Evolutionary conservation across 352 stramenopile species (phyloP), one percentile per base, ranked within the genome.

Genomic region (Discostella stelligera): DNA sequence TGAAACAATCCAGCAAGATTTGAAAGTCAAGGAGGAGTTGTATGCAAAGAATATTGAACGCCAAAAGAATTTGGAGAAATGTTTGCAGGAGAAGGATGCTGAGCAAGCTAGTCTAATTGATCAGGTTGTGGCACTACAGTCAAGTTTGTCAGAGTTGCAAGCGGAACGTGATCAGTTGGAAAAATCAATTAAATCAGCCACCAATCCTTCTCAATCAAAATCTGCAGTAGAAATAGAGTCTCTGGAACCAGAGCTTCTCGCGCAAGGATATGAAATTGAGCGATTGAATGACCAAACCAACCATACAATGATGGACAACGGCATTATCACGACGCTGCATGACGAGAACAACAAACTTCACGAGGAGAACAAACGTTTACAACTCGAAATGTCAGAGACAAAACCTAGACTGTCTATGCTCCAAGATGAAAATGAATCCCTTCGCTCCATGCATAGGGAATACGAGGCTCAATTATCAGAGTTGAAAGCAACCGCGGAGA

Each of bases 341-440:
- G 46, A 66, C 44, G 27, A 55, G 3, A 7, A 67, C 46, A 11
- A 56, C 21, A 32, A 55, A 10, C 32, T 78, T 21, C 54, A 23
- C 23, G 44, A 61, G 21, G 60, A 77, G 21, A 53, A 71, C 53
- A 58, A 74, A 44, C 5, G 49, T 14, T 41, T 76, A 27, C 20
- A 59, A 67, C 20, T 66, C 30, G 68, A 70, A n/a, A 55, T 89
- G 0, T 71, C 69, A 10, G 21, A 79, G 66, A 77, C 55, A 23
- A 81, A 85, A 21, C 20, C 23, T 60, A 21, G 50, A 58, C 21
- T 87, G 37, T 20, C 56, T 30, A 52, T 32, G 16, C 48, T 86
- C 18, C 62, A 86, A 73, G 56, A 80, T 25, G 77, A 84, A 68
- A 80, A 80, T 9, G 66, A 77, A 44, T 54, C 61, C 10, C 61